phyloP scores from a whole-genome alignment of 331 rosid genomes.

The Telfairia occidentalis region DNA sequence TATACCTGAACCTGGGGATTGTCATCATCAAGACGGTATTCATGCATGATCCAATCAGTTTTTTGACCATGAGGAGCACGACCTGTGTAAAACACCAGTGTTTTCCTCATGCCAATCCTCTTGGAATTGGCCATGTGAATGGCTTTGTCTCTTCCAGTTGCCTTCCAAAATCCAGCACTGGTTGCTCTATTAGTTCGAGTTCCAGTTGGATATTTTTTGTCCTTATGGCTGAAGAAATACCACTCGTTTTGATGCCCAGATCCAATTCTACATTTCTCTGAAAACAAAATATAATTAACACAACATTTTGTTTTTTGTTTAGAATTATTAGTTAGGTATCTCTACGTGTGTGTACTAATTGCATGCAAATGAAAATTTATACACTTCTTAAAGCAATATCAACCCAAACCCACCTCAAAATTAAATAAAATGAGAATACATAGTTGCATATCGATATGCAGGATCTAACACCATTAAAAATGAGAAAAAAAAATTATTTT shows the following conservation, averaged over 20 bases:
- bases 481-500: too few species aligned
- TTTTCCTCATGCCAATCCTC: constrained; percentile 97
- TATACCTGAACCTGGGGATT: constrained; percentile 48
- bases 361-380: neutral
- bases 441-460: too few species aligned
- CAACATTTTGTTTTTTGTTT: too few species aligned
- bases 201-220: constrained; percentile 94
- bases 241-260: constrained; percentile 93
- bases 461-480: too few species aligned
- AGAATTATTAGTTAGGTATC: neutral
- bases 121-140: constrained; percentile 51
- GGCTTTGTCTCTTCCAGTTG: constrained; percentile 92
- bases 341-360: neutral
- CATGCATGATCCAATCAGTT: constrained; percentile 99
- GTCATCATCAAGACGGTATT: constrained; percentile 81
- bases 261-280: constrained; percentile 90
- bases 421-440: too few species aligned
- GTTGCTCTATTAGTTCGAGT: constrained; percentile 91
- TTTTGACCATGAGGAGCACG: constrained; percentile 99
- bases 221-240: constrained; percentile 98
- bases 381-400: neutral
- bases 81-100: constrained; percentile 91
- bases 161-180: constrained; percentile 97
- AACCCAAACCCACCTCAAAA: neutral
- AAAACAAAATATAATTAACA: too few species aligned